Percentiles rank a stretch among this genome's conserved stretches.
Evolutionary conservation across 2,329 filamentous ascomycete genomes (phyloP).

Genomic region (Phyllosticta ampelicida): DNA sequence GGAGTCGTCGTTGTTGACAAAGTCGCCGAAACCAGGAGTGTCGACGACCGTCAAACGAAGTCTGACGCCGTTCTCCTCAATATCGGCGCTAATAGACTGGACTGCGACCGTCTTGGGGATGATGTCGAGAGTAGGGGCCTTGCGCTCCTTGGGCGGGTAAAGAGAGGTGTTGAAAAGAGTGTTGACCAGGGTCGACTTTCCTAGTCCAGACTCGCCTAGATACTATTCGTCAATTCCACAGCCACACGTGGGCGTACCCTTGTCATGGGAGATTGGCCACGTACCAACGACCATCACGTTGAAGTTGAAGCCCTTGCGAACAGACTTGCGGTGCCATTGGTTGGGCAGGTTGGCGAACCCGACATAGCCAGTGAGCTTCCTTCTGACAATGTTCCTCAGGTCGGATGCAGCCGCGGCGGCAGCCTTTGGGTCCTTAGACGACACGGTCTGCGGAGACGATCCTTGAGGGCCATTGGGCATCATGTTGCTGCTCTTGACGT

Average conservation of each 20-base stretch:
- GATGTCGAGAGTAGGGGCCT: slow-evolving; percentile 92
- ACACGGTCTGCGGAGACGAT: slow-evolving; percentile 47
- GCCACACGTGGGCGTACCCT: not conserved
- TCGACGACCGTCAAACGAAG: slow-evolving; percentile 94
- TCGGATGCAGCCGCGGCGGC: slow-evolving; percentile 39
- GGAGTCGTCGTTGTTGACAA: slow-evolving; percentile 99
- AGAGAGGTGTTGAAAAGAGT: slow-evolving; percentile 99
- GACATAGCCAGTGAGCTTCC: slow-evolving; percentile 97
- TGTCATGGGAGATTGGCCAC: not conserved
- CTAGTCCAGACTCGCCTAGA: slow-evolving; percentile 92
- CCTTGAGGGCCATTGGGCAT: slow-evolving; percentile 39
- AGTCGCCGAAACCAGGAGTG: slow-evolving; percentile 95
- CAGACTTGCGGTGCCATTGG: slow-evolving; percentile 99
- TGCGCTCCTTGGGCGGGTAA: slow-evolving; percentile 97
- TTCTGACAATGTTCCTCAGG: slow-evolving; percentile 90
- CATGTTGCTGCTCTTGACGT: slow-evolving; percentile 48
- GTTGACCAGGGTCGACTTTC: slow-evolving; percentile 98
- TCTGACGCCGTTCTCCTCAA: slow-evolving; percentile 96
- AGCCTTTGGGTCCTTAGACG: slow-evolving; percentile 53
- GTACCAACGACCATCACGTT: slow-evolving; percentile 99
- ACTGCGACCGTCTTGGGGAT: slow-evolving; percentile 71
- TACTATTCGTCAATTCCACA: slow-evolving; percentile 5
- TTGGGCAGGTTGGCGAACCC: slow-evolving; percentile 98
- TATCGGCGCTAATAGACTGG: slow-evolving; percentile 49
- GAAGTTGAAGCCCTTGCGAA: slow-evolving; percentile 99